phyloP scores from a whole-genome alignment of 2,329 filamentous ascomycete genomes.

The Pseudogymnoascus sp. region DNA sequence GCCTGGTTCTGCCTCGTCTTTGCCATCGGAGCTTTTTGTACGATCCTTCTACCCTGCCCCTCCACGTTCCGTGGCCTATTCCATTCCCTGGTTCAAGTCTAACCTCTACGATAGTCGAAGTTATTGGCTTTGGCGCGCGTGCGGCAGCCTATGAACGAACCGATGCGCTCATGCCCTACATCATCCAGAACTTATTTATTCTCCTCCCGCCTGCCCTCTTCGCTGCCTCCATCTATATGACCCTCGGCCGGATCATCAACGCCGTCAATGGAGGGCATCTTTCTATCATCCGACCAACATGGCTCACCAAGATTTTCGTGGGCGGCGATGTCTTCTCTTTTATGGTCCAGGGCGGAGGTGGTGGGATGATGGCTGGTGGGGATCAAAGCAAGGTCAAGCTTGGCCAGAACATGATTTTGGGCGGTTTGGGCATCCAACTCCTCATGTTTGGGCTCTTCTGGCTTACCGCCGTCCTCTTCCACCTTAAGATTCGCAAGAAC shows the following conservation, averaged over 20 bases:
- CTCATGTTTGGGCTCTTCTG: constrained; percentile 49
- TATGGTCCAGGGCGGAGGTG: constrained; percentile 39
- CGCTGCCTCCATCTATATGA: constrained; percentile 27
- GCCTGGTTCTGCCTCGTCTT: constrained; percentile 30
- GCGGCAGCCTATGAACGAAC: constrained; percentile 31
- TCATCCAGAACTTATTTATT: constrained; percentile 21
- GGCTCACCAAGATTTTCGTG: constrained; percentile 48
- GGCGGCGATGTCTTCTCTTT: constrained; percentile 45
- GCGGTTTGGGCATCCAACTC: constrained; percentile 48
- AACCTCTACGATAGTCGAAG: constrained; percentile 18
- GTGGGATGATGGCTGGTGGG: constrained; percentile 29
- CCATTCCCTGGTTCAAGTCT: neutral
- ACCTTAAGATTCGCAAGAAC: constrained; percentile 13
- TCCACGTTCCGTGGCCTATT: constrained; percentile 8
- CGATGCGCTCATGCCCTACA: constrained; percentile 26
- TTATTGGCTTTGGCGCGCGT: constrained; percentile 17
- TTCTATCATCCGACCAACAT: constrained; percentile 31
- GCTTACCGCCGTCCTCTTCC: constrained; percentile 30
- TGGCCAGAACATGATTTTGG: constrained; percentile 46
- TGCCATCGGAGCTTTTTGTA: constrained; percentile 31
- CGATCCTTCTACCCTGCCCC: constrained; percentile 16
- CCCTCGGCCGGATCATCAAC: constrained; percentile 21
- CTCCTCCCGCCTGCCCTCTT: constrained; percentile 26
- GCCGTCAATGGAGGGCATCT: constrained; percentile 27
- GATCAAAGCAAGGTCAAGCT: constrained; percentile 24